Base-by-base conservation (phyloP, 192 early-diverging fungal species). In the Linnemannia hyalina region DNA sequence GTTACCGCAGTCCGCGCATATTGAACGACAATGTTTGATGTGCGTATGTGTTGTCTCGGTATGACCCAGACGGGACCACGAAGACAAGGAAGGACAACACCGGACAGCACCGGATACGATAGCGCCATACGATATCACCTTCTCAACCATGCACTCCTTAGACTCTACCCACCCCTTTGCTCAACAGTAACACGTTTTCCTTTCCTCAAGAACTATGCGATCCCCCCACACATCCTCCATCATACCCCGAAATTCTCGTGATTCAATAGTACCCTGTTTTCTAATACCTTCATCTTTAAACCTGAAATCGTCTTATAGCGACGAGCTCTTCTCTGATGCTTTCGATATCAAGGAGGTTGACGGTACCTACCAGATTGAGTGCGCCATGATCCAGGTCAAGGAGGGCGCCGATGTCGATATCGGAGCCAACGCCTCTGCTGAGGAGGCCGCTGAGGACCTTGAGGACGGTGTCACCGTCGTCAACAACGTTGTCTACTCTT, bases 241-340 rank as follows among this genome's bases (percentile, higher is more conserved):
- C 38, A 70, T 11, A 46, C 13, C 75, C 15, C 63, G 35, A 26
- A 16, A 26, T 49, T 20, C 32, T n/a, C 23, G 5, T 49, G 29
- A 44, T 57, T 15, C 29, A 65, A 15, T 35, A 65, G n/a, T 35
- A 29, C 29, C 60, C 11, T 26, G 9, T 26, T 32, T 65, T 32
- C 60, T 32, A 65, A 32, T 29, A 32, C 57, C 2, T 15, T 60
- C 3, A 2, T 35, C n/a, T 65, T 18, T 52, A 18, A 20, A 22
- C 49, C 22, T 49, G 44, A 7, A 10, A 68, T 6, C 54, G 29
- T 54, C 72, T 52, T 76, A 3, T 90, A 96, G 89, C 72, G 97
- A 98, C 88, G 97, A 98, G 91, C 90, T 98, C 63, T 90, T 96
- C 93, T 96, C 96, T 90, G 97, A 97, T 90, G 97, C 96, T 81